Conservation (phyloP, 2,329 filamentous ascomycete genomes). For the Myriosclerotinia scirpicola region DNA sequence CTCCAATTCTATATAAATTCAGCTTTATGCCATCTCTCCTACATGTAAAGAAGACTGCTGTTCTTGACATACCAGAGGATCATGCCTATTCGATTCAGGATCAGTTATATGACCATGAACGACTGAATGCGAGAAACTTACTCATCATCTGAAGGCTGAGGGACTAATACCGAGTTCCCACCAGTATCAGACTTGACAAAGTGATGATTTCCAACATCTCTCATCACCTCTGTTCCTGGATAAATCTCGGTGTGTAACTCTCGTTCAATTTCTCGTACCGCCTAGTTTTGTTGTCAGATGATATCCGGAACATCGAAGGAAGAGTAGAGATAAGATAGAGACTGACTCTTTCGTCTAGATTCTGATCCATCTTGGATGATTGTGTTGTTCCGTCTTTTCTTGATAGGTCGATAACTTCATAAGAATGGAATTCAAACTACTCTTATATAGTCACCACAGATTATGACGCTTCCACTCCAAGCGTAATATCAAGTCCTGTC, state of each 20-base stretch:
- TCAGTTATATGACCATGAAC: not conserved
- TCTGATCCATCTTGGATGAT: constrained; percentile 31
- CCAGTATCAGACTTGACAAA: constrained; percentile 55
- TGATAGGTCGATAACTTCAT: not conserved
- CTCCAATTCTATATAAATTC: constrained; percentile 45
- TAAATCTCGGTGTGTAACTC: constrained; percentile 39
- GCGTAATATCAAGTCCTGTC: not conserved
- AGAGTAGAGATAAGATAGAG: not conserved
- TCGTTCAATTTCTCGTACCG: constrained; percentile 36
- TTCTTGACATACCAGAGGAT: constrained; percentile 44
- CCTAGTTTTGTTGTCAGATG: constrained; percentile 22
- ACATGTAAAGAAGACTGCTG: not conserved
- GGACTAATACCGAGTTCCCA: constrained; percentile 49
- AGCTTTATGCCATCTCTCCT: not conserved
- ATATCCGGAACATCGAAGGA: not conserved
- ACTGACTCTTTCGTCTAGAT: constrained; percentile 33
- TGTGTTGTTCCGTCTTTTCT: not conserved
- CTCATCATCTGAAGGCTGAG: constrained; percentile 48
- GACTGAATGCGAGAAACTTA: not conserved
- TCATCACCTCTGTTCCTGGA: constrained; percentile 45
- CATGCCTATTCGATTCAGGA: constrained; percentile 38
- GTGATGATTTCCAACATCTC: constrained; percentile 59
- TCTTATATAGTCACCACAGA: not conserved
- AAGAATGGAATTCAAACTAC: not conserved
- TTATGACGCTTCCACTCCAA: not conserved